Evolutionary conservation across 371 early-diverging fungal genomes (phyloP).

Genomic region (Mortierella sp.): DNA sequence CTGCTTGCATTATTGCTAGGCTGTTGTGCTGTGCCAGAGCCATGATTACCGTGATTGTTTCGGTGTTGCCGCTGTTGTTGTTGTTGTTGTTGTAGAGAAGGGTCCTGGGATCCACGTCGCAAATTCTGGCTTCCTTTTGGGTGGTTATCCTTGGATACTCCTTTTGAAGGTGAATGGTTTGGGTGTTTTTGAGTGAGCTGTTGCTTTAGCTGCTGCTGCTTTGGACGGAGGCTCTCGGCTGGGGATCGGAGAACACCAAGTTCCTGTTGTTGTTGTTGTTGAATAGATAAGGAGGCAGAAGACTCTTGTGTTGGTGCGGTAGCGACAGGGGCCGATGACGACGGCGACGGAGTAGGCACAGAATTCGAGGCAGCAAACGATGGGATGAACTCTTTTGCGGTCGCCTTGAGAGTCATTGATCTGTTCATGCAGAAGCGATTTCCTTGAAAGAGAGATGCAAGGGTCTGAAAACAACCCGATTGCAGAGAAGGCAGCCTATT

Average conservation of each 20-base stretch:
- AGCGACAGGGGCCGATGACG: not conserved
- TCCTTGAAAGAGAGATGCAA: not conserved
- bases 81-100: not conserved
- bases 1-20: not conserved
- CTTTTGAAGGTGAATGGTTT: too few relatives aligned
- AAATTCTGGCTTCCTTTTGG: too few relatives aligned
- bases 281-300: not conserved
- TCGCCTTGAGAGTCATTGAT: constrained; percentile 52
- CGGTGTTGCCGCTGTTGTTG: not conserved
- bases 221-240: too few relatives aligned
- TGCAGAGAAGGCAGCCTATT: not conserved
- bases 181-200: too few relatives aligned
- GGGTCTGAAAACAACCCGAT: not conserved
- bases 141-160: too few relatives aligned
- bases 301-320: not conserved
- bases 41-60: not conserved
- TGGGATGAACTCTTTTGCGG: constrained; percentile 51
- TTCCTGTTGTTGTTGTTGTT: too few relatives aligned
- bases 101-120: too few relatives aligned
- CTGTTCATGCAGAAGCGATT: constrained; percentile 19
- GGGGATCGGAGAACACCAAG: too few relatives aligned
- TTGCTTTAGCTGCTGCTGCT: too few relatives aligned
- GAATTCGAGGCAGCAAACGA: constrained; percentile 30
- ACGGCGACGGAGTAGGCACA: constrained; percentile 14
- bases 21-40: too few relatives aligned